A percentile compares a stretch with the other conserved stretches of the same genome.
phyloP scores from a whole-genome alignment of 2,329 filamentous ascomycete genomes.

The Pseudocercospora pini-densiflorae region DNA sequence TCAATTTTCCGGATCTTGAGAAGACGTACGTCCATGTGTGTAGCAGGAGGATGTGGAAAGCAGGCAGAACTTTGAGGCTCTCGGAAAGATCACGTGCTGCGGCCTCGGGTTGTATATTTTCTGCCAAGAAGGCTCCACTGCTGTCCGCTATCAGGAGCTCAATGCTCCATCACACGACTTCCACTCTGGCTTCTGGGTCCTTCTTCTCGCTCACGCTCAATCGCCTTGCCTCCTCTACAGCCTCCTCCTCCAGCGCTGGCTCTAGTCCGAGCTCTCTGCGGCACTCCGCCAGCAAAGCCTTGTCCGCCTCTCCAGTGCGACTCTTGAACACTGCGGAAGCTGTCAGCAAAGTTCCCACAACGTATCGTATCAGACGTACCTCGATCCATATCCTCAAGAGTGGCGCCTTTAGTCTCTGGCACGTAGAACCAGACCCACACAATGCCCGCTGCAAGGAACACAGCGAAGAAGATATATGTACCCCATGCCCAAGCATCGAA shows the following conservation, averaged over 20 bases:
- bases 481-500: conserved; percentile 60
- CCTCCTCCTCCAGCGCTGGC: conserved; percentile 9
- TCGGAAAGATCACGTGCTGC: background rate
- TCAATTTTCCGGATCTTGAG: no score
- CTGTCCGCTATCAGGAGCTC: no score
- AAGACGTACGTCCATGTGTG: no score
- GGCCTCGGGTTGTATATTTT: background rate
- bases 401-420: conserved; percentile 60
- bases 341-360: background rate
- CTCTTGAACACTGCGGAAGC: conserved; percentile 28
- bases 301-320: conserved; percentile 14
- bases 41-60: no score
- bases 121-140: no score
- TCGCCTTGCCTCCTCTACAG: conserved; percentile 13
- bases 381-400: conserved; percentile 35
- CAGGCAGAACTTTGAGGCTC: no score
- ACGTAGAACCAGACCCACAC: conserved; percentile 59
- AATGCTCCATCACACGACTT: conserved; percentile 2
- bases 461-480: conserved; percentile 64
- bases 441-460: conserved; percentile 55
- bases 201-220: conserved; percentile 13
- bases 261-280: conserved; percentile 12
- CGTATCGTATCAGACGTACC: background rate
- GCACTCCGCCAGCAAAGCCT: conserved; percentile 11
- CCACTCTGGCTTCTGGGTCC: conserved; percentile 12